Evolutionary conservation across 306 rosid species (phyloP).

Genomic region (Echinosophora koreensis): DNA sequence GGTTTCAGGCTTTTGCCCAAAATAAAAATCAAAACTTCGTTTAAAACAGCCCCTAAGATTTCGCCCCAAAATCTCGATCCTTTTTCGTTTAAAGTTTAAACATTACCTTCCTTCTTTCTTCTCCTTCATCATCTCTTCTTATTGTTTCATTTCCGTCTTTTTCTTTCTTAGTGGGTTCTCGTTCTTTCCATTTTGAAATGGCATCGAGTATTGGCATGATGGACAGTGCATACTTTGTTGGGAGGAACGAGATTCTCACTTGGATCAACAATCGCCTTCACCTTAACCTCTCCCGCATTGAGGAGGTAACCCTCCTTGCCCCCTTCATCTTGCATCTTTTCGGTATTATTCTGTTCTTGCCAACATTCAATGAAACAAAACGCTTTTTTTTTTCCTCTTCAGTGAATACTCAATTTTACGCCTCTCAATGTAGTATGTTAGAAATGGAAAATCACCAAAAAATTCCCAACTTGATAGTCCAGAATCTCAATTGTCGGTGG

Average conservation of each 20-base stretch:
- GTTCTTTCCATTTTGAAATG: slow-evolving; percentile 49
- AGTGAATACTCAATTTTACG: no score
- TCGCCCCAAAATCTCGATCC: slow-evolving; percentile 44
- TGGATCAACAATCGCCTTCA: slow-evolving; percentile 98
- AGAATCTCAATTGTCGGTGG: no score
- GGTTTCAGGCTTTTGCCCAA: slow-evolving; percentile 26
- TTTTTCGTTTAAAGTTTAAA: not conserved
- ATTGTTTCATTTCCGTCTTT: not conserved
- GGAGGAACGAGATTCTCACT: slow-evolving; percentile 91
- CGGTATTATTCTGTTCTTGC: slow-evolving; percentile 8
- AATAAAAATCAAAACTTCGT: slow-evolving; percentile 16
- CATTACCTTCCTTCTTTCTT: not conserved
- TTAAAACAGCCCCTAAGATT: slow-evolving; percentile 45
- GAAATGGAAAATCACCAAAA: no score
- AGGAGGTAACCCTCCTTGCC: slow-evolving; percentile 65
- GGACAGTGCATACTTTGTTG: slow-evolving; percentile 98
- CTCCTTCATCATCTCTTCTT: not conserved
- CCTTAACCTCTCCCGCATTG: slow-evolving; percentile 92
- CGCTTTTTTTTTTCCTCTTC: not conserved
- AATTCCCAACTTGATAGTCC: no score
- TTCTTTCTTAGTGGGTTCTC: slow-evolving; percentile 15
- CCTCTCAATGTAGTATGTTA: no score
- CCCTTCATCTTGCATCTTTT: not conserved
- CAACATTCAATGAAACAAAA: not conserved
- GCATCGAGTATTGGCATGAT: slow-evolving; percentile 92